Conservation (phyloP, 495 filamentous ascomycete species). For the Amniculicola lignicola region DNA sequence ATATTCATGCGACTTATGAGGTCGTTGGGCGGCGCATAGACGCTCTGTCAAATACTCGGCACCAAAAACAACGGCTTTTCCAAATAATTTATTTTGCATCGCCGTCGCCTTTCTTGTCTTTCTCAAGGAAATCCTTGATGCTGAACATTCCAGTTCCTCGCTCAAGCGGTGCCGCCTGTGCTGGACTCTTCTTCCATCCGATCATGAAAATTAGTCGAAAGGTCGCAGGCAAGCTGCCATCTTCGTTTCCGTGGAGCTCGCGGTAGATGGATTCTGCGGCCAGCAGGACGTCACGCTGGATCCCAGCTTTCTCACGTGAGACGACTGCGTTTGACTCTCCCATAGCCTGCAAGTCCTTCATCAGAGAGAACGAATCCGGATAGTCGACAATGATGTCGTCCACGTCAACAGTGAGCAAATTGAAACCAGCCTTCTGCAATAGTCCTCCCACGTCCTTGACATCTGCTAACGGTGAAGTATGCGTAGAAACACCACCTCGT, state of each 20-base stretch:
- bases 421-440: slow-evolving; percentile 82
- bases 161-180: slow-evolving; percentile 72
- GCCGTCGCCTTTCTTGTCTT: slow-evolving; percentile 9
- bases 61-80: too few relatives aligned
- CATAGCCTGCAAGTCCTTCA: slow-evolving; percentile 92
- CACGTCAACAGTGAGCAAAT: slow-evolving; percentile 93
- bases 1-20: too few relatives aligned
- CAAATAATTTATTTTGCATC: too few relatives aligned
- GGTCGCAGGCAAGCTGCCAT: slow-evolving; percentile 78
- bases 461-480: slow-evolving; percentile 86
- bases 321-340: slow-evolving; percentile 85
- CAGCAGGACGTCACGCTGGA: slow-evolving; percentile 78
- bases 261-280: slow-evolving; percentile 88
- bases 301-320: slow-evolving; percentile 69
- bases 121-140: slow-evolving; percentile 75
- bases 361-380: slow-evolving; percentile 85
- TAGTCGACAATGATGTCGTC: slow-evolving; percentile 97
- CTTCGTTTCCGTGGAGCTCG: slow-evolving; percentile 71
- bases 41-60: too few relatives aligned
- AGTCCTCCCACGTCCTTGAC: slow-evolving; percentile 87
- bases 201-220: slow-evolving; percentile 95
- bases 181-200: slow-evolving; percentile 86
- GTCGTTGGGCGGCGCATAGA: too few relatives aligned
- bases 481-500: slow-evolving; percentile 80
- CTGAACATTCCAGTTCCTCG: slow-evolving; percentile 80